Evolutionary conservation across 495 filamentous ascomycete species (phyloP).

Genomic region (Penicillium arizonense): DNA sequence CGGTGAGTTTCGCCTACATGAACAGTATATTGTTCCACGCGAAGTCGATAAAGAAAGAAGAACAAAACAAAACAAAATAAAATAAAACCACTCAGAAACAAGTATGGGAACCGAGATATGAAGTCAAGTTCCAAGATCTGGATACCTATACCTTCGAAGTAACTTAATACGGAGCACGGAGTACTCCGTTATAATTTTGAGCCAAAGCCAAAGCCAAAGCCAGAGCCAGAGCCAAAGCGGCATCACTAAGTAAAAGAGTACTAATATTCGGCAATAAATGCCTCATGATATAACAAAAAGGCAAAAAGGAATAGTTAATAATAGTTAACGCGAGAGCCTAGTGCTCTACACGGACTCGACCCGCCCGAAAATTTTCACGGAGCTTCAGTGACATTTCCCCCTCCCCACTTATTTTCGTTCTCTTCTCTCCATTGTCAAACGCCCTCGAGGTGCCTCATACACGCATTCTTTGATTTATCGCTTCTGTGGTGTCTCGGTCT

Average conservation of each 20-base stretch:
- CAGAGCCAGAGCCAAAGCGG: neutral
- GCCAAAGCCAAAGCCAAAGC: neutral
- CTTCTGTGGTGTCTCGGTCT: neutral
- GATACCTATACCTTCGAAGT: too few species aligned
- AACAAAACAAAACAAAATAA: too few species aligned
- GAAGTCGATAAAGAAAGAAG: too few species aligned
- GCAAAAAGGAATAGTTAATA: neutral
- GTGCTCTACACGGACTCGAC: neutral
- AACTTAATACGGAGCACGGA: too few species aligned
- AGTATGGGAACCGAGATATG: too few species aligned
- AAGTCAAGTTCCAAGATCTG: too few species aligned
- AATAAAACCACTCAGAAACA: too few species aligned
- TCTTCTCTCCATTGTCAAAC: neutral
- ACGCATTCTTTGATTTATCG: neutral
- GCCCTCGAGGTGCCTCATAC: slow-evolving; percentile 2
- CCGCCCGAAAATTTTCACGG: slow-evolving; percentile 30
- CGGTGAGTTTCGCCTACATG: too few species aligned
- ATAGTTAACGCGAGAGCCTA: neutral
- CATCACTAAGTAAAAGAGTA: neutral
- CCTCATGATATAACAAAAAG: slow-evolving; percentile 5
- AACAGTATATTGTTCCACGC: too few species aligned
- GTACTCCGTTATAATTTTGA: too few species aligned
- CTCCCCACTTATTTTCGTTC: slow-evolving; percentile 7
- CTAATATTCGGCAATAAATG: slow-evolving; percentile 10
- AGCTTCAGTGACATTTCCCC: neutral